Evolutionary conservation across 805 yeast species (phyloP).

Genomic region (Blastobotrys chiropterorum): DNA sequence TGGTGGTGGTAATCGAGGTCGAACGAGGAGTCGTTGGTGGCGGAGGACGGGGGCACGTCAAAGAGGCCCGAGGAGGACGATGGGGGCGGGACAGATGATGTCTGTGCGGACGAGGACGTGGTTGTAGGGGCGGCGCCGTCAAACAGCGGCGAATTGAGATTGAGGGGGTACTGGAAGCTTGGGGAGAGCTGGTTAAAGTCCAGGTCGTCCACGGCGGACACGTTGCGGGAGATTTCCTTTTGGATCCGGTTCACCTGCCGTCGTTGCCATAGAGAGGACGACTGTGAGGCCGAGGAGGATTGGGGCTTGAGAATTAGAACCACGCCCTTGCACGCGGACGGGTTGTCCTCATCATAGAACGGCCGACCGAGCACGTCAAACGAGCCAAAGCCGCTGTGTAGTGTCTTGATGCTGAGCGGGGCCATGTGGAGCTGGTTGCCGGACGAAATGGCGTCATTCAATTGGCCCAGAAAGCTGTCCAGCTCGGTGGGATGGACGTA

Average conservation of each 20-base stretch:
- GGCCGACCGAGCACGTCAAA: conserved; percentile 15
- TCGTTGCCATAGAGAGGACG: conserved; percentile 13
- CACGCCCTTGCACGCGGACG: conserved; percentile 11
- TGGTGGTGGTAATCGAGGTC: background rate
- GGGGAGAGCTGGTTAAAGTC: background rate
- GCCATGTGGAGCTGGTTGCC: conserved; percentile 5
- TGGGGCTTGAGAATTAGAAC: conserved; percentile 9
- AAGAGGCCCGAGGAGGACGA: conserved; percentile 2
- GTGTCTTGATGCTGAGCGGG: conserved; percentile 10
- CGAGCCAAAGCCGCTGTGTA: conserved; percentile 3
- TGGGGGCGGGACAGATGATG: conserved; percentile 1
- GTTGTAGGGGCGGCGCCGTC: conserved; percentile 2
- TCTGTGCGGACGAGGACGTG: background rate
- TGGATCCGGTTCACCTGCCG: conserved; percentile 16
- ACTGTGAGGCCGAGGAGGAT: conserved; percentile 1
- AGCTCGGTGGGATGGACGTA: conserved; percentile 19
- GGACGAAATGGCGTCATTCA: conserved; percentile 9
- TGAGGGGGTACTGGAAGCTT: background rate
- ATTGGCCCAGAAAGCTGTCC: conserved; percentile 8
- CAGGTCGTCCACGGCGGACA: background rate
- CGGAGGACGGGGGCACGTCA: conserved; percentile 6
- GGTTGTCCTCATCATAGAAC: conserved; percentile 5
- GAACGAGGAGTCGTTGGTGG: background rate
- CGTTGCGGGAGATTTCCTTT: conserved; percentile 3
- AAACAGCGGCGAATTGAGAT: background rate